Evolutionary conservation across 345 rosid species (phyloP).

Genomic region (Euphorbia tirucalli): DNA sequence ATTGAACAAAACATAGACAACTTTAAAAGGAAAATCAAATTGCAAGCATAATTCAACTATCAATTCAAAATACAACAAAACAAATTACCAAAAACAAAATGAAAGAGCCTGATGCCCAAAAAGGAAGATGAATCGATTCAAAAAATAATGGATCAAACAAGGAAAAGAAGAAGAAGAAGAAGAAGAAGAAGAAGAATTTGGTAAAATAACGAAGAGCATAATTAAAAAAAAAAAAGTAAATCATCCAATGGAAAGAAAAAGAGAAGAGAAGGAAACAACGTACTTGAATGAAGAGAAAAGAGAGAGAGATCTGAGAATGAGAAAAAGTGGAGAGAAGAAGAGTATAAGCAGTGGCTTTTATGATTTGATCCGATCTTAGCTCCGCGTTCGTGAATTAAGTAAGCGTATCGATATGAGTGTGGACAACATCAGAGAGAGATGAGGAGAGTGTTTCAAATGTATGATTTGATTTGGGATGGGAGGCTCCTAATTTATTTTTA

Average conservation of each 20-base stretch:
- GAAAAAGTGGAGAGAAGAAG: neutral
- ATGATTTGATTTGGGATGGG: neutral
- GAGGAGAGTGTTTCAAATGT: neutral
- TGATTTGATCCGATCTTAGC: slow-evolving; percentile 15
- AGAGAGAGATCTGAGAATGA: slow-evolving; percentile 9
- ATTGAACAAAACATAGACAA: neutral
- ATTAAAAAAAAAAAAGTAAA: neutral
- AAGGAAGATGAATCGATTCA: no score
- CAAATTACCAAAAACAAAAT: no score
- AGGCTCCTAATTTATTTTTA: no score
- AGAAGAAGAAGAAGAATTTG: neutral
- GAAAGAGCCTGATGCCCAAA: no score
- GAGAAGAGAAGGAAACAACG: neutral
- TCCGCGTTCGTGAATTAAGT: neutral
- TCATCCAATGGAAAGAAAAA: neutral
- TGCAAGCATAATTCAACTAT: neutral
- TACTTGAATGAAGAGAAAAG: neutral
- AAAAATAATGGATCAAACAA: neutral
- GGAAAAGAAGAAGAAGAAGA: neutral
- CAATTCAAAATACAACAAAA: no score
- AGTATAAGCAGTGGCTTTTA: neutral
- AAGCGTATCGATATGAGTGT: neutral
- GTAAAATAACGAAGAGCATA: no score
- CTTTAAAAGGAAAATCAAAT: neutral
- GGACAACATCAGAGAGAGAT: neutral